phyloP scores from a whole-genome alignment of 495 filamentous ascomycete genomes.

The Neurospora sp. region DNA sequence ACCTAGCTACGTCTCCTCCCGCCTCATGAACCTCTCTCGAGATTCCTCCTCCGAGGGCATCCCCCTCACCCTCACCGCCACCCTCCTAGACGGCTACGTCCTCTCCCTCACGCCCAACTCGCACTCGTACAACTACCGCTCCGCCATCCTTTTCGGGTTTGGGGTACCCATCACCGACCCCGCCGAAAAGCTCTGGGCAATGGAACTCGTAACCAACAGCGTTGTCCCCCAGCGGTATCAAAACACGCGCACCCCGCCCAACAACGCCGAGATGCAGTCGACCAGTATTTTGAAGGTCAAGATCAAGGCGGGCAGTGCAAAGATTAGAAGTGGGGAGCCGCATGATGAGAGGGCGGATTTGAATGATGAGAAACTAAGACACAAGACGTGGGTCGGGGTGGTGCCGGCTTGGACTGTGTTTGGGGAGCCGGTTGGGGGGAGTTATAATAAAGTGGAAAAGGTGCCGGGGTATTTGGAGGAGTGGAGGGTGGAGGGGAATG shows the following conservation, averaged over 20 bases:
- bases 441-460: conserved; percentile 46
- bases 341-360: conserved; percentile 63
- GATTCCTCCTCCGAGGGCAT: conserved; percentile 35
- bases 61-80: conserved; percentile 54
- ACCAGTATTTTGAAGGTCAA: conserved; percentile 66
- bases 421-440: conserved; percentile 58
- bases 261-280: conserved; percentile 62
- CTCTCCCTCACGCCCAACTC: conserved; percentile 67
- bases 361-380: conserved; percentile 48
- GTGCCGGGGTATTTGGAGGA: conserved; percentile 55
- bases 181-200: conserved; percentile 72
- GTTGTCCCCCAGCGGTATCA: conserved; percentile 61
- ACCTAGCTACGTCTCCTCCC: conserved; percentile 57
- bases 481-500: conserved; percentile 48
- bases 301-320: conserved; percentile 65
- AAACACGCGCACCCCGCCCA: conserved; percentile 62
- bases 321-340: conserved; percentile 60
- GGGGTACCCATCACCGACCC: conserved; percentile 55
- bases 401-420: conserved; percentile 56
- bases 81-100: conserved; percentile 62
- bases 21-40: conserved; percentile 62
- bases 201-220: conserved; percentile 71
- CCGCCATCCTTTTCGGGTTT: conserved; percentile 67
- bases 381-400: conserved; percentile 72
- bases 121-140: conserved; percentile 87